Conservation (phyloP, 2,329 filamentous ascomycete genomes). For the Diaporthe capsici region DNA sequence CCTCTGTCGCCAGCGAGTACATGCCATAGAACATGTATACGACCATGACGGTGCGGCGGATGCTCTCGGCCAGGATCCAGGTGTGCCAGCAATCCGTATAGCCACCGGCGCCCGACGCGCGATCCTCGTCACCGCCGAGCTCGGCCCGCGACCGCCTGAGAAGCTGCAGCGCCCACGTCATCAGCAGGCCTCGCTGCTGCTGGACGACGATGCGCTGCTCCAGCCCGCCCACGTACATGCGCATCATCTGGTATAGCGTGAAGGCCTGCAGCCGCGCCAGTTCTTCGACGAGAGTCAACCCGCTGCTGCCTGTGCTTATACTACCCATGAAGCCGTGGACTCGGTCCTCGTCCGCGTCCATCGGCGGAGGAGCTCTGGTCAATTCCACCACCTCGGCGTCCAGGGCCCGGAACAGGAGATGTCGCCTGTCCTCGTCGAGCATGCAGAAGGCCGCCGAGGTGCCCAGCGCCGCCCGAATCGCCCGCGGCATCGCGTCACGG, state of each 20-base stretch:
- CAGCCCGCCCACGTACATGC: constrained; percentile 32
- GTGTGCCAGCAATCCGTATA: constrained; percentile 10
- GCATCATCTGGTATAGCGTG: constrained; percentile 38
- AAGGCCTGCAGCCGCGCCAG: constrained; percentile 37
- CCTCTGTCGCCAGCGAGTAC: constrained; percentile 9
- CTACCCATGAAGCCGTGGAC: too few relatives aligned
- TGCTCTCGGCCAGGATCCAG: constrained; percentile 39
- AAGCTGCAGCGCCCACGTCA: constrained; percentile 29
- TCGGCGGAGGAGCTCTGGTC: background rate
- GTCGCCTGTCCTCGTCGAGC: constrained; percentile 23
- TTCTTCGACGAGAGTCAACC: constrained; percentile 21
- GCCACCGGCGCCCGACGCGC: background rate
- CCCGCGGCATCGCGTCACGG: constrained; percentile 13
- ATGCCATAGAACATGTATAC: constrained; percentile 38
- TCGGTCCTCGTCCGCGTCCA: background rate
- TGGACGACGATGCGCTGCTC: constrained; percentile 39
- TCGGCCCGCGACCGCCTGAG: constrained; percentile 31
- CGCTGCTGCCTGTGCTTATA: background rate
- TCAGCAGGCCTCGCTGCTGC: constrained; percentile 33
- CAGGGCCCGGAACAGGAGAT: constrained; percentile 29
- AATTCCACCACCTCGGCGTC: constrained; percentile 34
- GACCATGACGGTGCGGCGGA: constrained; percentile 37
- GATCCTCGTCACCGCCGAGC: background rate
- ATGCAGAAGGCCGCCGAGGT: constrained; percentile 27
- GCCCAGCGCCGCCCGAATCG: constrained; percentile 35